Percentiles rank a stretch among this genome's conserved stretches.
phyloP scores from a whole-genome alignment of 2,329 filamentous ascomycete species.

The Colletotrichum sansevieriae region DNA sequence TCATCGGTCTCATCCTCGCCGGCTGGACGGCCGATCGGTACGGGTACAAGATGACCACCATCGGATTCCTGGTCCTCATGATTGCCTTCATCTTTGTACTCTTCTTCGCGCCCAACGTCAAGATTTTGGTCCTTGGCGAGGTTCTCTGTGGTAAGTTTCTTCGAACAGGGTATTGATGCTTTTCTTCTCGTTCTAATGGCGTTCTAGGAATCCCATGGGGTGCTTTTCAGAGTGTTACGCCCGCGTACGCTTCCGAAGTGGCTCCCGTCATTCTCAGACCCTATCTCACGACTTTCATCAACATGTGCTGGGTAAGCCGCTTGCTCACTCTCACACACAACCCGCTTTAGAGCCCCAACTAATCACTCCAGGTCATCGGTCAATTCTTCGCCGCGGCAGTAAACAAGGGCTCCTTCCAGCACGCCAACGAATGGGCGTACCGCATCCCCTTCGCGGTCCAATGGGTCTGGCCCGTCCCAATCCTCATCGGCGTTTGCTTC shows the following conservation, averaged over 20 bases:
- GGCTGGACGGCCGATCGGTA: conserved; percentile 64
- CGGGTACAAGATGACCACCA: conserved; percentile 64
- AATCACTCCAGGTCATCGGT: conserved; percentile 56
- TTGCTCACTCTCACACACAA: too few relatives aligned
- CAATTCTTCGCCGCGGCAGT: conserved; percentile 65
- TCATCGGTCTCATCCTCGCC: conserved; percentile 67
- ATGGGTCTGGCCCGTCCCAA: conserved; percentile 65
- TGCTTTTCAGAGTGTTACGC: conserved; percentile 64
- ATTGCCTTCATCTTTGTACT: conserved; percentile 65
- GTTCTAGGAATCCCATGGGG: conserved; percentile 64
- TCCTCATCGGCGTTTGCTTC: conserved; percentile 59
- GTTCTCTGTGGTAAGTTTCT: conserved; percentile 54
- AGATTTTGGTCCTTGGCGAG: conserved; percentile 62
- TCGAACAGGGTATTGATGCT: background rate
- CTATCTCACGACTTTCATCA: conserved; percentile 67
- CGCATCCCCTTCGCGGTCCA: conserved; percentile 64
- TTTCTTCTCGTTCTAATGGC: conserved; percentile 28
- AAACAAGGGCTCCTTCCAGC: conserved; percentile 56
- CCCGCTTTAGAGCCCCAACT: background rate
- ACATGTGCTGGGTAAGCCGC: conserved; percentile 63
- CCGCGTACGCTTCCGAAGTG: conserved; percentile 67
- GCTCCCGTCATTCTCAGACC: conserved; percentile 62
- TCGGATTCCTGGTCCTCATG: conserved; percentile 60
- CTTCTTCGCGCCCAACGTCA: conserved; percentile 64
- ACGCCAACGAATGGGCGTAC: conserved; percentile 61